Evolutionary conservation across 2,329 filamentous ascomycete genomes (phyloP).

Genomic region (Mycosphaerella sp.): DNA sequence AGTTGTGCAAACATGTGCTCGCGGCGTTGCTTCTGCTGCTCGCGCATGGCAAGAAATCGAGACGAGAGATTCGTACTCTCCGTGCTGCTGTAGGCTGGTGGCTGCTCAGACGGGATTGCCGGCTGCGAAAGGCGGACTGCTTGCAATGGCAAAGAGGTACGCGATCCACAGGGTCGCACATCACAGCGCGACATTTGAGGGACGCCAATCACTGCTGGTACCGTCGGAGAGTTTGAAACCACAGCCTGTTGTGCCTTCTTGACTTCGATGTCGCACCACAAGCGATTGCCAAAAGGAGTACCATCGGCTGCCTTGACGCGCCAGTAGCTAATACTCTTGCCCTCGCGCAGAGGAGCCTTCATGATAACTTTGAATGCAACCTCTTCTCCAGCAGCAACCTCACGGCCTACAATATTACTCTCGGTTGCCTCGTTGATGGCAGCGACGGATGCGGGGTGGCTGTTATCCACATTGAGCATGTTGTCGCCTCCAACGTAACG

Average conservation of each 20-base stretch:
- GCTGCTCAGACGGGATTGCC: conserved; percentile 17
- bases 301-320: conserved; percentile 78
- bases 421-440: conserved; percentile 74
- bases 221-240: neutral
- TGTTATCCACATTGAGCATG: conserved; percentile 85
- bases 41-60: conserved; percentile 26
- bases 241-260: conserved; percentile 22
- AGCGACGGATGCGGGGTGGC: conserved; percentile 68
- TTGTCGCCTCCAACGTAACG: conserved; percentile 91
- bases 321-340: conserved; percentile 92
- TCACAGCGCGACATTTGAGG: conserved; percentile 8
- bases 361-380: conserved; percentile 77
- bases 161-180: neutral
- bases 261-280: conserved; percentile 91
- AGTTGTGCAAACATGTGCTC: conserved; percentile 32
- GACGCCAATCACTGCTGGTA: conserved; percentile 7
- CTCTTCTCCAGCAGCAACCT: conserved; percentile 67
- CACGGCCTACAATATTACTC: conserved; percentile 66
- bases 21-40: conserved; percentile 32
- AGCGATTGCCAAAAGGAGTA: conserved; percentile 78
- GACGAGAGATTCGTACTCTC: conserved; percentile 20
- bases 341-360: conserved; percentile 69
- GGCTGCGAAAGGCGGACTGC: neutral
- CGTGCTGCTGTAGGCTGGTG: conserved; percentile 16
- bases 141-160: conserved; percentile 1